These are phyloP conservation scores for Teratosphaeria epicoccoides DNA, from an alignment of 2,329 filamentous ascomycete species.

Conservation along the genomic window DNA sequence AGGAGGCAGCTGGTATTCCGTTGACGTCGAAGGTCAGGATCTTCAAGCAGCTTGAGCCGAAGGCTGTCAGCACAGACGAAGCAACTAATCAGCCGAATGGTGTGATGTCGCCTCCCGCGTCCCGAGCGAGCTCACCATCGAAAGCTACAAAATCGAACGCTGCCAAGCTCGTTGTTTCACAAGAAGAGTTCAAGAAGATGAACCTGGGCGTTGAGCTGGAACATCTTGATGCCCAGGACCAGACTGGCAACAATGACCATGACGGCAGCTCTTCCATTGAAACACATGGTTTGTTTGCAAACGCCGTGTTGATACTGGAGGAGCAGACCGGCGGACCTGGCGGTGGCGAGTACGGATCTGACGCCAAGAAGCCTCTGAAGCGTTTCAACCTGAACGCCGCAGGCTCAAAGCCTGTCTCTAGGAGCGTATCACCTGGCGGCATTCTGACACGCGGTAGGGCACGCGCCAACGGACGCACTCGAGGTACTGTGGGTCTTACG, in stretches of 20 bases:
- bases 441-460: slow-evolving; percentile 61
- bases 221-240: slow-evolving; percentile 53
- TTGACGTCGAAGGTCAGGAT: slow-evolving; percentile 63
- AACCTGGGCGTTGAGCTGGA: slow-evolving; percentile 55
- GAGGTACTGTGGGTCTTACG: slow-evolving; percentile 70
- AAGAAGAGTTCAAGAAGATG: slow-evolving; percentile 52
- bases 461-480: slow-evolving; percentile 56
- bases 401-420: slow-evolving; percentile 28
- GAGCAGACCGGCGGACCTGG: slow-evolving; percentile 52
- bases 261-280: slow-evolving; percentile 62
- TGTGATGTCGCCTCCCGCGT: slow-evolving; percentile 36
- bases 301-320: slow-evolving; percentile 73
- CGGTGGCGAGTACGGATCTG: slow-evolving; percentile 47
- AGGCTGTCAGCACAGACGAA: slow-evolving; percentile 16
- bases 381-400: slow-evolving; percentile 30
- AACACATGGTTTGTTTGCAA: slow-evolving; percentile 56
- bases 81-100: slow-evolving; percentile 18
- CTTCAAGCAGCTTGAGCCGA: slow-evolving; percentile 53
- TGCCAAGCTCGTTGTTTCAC: slow-evolving; percentile 48
- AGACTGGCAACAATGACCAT: slow-evolving; percentile 62
- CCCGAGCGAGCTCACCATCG: slow-evolving; percentile 34
- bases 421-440: slow-evolving; percentile 38
- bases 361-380: slow-evolving; percentile 32
- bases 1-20: slow-evolving; percentile 57
- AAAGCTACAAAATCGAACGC: slow-evolving; percentile 35